Evolutionary conservation across 257 asterid genomes (phyloP), one percentile per base, ranked within the genome.

Genomic region (Nicotiana undulata): DNA sequence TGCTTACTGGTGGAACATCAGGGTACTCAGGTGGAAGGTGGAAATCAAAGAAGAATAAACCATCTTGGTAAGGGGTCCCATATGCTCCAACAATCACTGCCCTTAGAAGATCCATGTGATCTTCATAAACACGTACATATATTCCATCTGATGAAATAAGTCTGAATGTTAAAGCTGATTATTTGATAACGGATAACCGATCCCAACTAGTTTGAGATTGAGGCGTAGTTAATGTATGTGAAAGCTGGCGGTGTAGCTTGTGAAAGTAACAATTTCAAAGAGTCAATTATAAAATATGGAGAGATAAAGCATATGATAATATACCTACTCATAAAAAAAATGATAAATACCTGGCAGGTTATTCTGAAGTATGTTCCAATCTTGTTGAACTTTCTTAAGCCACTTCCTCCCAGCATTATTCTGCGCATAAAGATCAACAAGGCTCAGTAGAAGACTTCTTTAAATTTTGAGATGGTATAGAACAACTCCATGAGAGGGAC

Each of bases 61-160:
- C 99, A 80, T 96, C 99, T 82, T 96, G 99, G 88, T 96, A 96
- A 32, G 99, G 99, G 46, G 99, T 94, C 81, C 98, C 99, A 83
- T 94, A 96, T 59, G 99, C 97, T 86, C 99, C 99, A 87, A 96
- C 97, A 72, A 93, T 93, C 85, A 94, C 98, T 17, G 98, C 95
- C 85, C 99, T 96, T 93, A 96, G 81, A 76, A 96, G 97, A 89
- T 94, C 98, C 99, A 96, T 96, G 85, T 94, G 90, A 84, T 96
- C 98, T 92, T 96, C 99, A 84, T 91, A 96, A 80, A 81, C 98
- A 24, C 98, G 97, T 63, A 94, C 99, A 84, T 89, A 96, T 85
- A 96, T 91, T 80, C 95, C 94, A 85, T 88, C 99, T 96, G 92
- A 79, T 84, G n/a, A 86, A 79, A 64, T 3, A 28, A 63, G 44